Evolutionary conservation across 148 eudicot genomes (phyloP).

Genomic region (Cornus suecica): DNA sequence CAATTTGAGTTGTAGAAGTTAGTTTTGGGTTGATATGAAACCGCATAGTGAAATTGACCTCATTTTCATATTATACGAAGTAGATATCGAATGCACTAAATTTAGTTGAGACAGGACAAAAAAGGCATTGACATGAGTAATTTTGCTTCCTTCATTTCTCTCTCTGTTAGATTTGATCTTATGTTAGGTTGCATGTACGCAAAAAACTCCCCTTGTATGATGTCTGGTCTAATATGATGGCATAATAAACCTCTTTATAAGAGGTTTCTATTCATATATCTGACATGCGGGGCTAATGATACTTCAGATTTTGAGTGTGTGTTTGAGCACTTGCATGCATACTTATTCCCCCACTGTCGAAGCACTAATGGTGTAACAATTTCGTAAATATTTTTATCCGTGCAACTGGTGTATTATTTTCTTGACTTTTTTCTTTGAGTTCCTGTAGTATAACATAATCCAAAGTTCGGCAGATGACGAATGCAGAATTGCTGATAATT

Average conservation of each 20-base stretch:
- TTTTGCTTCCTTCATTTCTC: no score
- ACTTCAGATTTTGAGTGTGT: not conserved
- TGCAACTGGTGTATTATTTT: not conserved
- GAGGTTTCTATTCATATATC: not conserved
- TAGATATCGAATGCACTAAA: not conserved
- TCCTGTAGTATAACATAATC: conserved; percentile 58
- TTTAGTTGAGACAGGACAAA: not conserved
- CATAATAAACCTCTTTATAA: not conserved
- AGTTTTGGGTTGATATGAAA: not conserved
- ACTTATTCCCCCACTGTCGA: not conserved
- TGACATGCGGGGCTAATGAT: not conserved
- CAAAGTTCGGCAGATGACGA: conserved; percentile 53
- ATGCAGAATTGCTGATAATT: conserved; percentile 60
- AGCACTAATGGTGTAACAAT: not conserved
- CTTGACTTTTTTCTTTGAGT: conserved; percentile 2
- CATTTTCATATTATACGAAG: no score
- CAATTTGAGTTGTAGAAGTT: no score
- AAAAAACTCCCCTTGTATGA: not conserved
- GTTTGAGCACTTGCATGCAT: not conserved
- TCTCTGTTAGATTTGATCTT: no score
- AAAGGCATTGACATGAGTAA: not conserved
- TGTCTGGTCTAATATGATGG: not conserved
- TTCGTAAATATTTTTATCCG: not conserved
- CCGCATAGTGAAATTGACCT: not conserved
- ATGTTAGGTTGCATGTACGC: no score